Percentiles rank a stretch among this genome's conserved stretches.
Conservation (phyloP, 2,329 filamentous ascomycete genomes). For the Spiromastix sp. region DNA sequence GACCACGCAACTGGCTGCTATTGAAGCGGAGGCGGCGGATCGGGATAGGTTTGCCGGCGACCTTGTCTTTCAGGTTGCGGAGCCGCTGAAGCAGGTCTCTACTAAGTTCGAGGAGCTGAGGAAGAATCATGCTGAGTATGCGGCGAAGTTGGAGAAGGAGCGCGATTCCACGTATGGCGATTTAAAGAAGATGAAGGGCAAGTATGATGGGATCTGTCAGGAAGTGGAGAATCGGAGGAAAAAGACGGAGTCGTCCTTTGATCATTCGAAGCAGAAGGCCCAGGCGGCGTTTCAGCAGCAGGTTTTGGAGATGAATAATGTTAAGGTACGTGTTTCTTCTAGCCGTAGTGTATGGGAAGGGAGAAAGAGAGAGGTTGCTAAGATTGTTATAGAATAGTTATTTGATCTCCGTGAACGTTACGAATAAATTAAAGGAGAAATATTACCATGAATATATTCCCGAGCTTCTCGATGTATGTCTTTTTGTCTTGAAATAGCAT, state of each 20-base stretch:
- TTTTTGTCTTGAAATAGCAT: not conserved
- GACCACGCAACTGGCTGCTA: conserved; percentile 82
- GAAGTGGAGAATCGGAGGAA: conserved; percentile 91
- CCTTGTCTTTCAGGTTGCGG: conserved; percentile 69
- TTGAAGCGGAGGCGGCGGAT: conserved; percentile 79
- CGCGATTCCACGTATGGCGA: conserved; percentile 75
- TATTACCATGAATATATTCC: conserved; percentile 97
- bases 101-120: conserved; percentile 79
- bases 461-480: conserved; percentile 72
- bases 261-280: conserved; percentile 75
- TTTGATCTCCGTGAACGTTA: conserved; percentile 88
- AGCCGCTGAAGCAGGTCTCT: conserved; percentile 68
- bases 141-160: conserved; percentile 79
- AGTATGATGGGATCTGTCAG: conserved; percentile 87
- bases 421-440: conserved; percentile 93
- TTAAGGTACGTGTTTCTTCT: conserved; percentile 46
- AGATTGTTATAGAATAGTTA: conserved; percentile 67
- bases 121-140: conserved; percentile 82
- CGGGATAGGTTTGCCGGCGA: conserved; percentile 78
- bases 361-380: conserved; percentile 21
- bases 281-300: conserved; percentile 89
- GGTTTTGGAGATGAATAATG: conserved; percentile 88
- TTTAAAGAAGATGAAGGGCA: conserved; percentile 79
- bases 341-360: conserved; percentile 13
- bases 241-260: conserved; percentile 88